Base-by-base conservation (phyloP, 306 rosid genomes). In the Psophocarpus tetragonolobus region DNA sequence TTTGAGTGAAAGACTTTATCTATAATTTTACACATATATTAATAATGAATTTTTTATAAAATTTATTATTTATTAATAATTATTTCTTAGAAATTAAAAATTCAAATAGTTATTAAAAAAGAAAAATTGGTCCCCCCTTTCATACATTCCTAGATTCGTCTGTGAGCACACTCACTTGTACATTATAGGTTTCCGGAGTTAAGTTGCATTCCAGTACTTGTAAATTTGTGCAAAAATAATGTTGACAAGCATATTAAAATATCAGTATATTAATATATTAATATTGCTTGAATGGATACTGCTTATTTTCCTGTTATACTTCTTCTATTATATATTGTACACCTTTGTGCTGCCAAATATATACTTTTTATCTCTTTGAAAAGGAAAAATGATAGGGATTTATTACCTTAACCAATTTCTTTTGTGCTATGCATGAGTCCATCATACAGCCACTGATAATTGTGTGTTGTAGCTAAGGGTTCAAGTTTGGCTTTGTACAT, bases 271-370 rank as follows among this genome's bases (percentile, higher is more conserved):
- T 75, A 9, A 11, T 71, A 41, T 21, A 74, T 29, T 73, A 38
- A 42, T 7, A 60, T 44, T 58, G 69, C 75, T 60, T 74, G 56
- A 78, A 68, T 69, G 53, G 71, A 27, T 38, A 14, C 68, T 56
- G 3, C 84, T 57, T 58, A 68, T 75, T 23, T 38, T 47, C 51
- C 74, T 53, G 42, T 75, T 74, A 70, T 39, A 62, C 63, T 32
- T 65, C 27, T 15, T 56, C 44, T 32, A 65, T 20, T 56, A 32
- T 32, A 54, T 24, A 23, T n/a, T 47, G 10, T 57, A 32, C 33
- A 11, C 36, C 3, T 26, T 27, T 36, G n/a, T 33, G 20, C 6
- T 48, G 70, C 47, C 24, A 17, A 29, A 8, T 17, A 39, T 53
- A 23, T 23, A n/a, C 51, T 10, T 8, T 51, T 48, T 42, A 20